A percentile compares a stretch with the other conserved stretches of the same genome.
phyloP scores from a whole-genome alignment of 805 yeast species.

The Starmerella kuoi region DNA sequence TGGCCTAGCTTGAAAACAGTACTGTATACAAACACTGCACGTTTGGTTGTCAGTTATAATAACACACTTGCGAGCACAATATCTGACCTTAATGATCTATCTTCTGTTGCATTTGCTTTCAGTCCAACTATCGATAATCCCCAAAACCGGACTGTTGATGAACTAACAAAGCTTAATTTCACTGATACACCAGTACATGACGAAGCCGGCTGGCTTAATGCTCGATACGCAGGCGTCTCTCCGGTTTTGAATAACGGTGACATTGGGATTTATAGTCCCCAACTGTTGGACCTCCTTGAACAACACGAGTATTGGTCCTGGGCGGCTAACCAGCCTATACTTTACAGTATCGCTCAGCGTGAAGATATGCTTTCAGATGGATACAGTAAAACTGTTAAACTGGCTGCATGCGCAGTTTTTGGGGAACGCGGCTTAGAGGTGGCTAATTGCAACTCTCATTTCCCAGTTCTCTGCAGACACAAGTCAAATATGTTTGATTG shows the following conservation, averaged over 20 bases:
- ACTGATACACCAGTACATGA: slow-evolving; percentile 10
- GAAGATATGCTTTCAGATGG: slow-evolving; percentile 14
- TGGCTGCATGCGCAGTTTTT: slow-evolving; percentile 36
- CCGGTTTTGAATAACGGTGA: slow-evolving; percentile 44
- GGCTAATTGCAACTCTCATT: slow-evolving; percentile 48
- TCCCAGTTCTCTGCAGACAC: slow-evolving; percentile 46
- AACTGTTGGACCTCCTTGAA: slow-evolving; percentile 19
- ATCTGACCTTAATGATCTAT: slow-evolving; percentile 1
- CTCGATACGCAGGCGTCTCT: slow-evolving; percentile 46
- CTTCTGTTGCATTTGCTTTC: slow-evolving; percentile 8
- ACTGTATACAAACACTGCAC: slow-evolving; percentile 11
- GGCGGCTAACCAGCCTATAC: slow-evolving; percentile 45
- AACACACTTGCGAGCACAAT: neutral
- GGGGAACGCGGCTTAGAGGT: slow-evolving; percentile 46
- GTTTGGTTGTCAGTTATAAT: slow-evolving; percentile 14
- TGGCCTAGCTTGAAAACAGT: slow-evolving; percentile 20
- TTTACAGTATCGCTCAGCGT: slow-evolving; percentile 18
- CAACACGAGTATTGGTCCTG: slow-evolving; percentile 56
- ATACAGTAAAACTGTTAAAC: slow-evolving; percentile 4
- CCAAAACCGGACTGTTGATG: neutral
- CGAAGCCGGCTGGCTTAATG: slow-evolving; percentile 6
- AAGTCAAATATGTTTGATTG: slow-evolving; percentile 30
- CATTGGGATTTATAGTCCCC: slow-evolving; percentile 5
- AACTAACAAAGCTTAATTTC: slow-evolving; percentile 11
- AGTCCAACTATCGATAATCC: slow-evolving; percentile 9